Evolutionary conservation across 1,284 basidiomycete species (phyloP), one percentile per base, ranked within the genome.

Genomic region (Gomphus bonarii): DNA sequence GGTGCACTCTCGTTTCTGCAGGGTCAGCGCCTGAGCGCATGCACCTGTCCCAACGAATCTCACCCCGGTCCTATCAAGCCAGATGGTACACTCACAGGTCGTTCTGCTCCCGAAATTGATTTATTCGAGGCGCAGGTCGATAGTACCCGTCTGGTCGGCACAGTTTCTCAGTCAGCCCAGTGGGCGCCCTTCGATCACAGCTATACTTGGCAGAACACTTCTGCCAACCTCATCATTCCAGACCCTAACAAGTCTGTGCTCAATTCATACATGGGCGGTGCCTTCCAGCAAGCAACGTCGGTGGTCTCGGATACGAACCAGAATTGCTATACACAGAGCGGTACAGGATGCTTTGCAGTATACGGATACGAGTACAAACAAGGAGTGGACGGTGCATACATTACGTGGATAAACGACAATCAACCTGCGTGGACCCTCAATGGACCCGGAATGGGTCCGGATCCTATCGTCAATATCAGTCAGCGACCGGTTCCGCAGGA

Each of bases 401-500:
- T 95, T 63, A 78, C 80, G 28, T 95, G 92, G 92, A 77, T 90
- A 35, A 70, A 82, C 31, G 74, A 83, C 60, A 77, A 72, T 59
- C 70, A 80, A 63, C 71, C 77, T 55, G 80, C 82, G 33, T 98
- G 91, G 91, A 88, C 84, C 3, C 64, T 97, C 55, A 79, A 81
- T 40, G 77, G 79, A n/a, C 69, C 73, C 40, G 93, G 88, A 3
- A 78, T 95, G 71, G 81, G 73, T 4, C 78, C 86, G 2, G 86
- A 94, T 65, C 51, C 70, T 0, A 60, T 64, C 0, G 83, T 84
- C 14, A 73, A 90, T 61, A 90, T 95, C 54, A 74, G 82, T 1
- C 77, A 80, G 40, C 76, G 95, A 46, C 79, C 85, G 4, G 77
- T 97, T 42, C 81, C 92, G 0, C 82, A 88, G 64, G 93, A 94